Base-by-base conservation (phyloP, 305 asterid species). In the Plantago coronopus region DNA sequence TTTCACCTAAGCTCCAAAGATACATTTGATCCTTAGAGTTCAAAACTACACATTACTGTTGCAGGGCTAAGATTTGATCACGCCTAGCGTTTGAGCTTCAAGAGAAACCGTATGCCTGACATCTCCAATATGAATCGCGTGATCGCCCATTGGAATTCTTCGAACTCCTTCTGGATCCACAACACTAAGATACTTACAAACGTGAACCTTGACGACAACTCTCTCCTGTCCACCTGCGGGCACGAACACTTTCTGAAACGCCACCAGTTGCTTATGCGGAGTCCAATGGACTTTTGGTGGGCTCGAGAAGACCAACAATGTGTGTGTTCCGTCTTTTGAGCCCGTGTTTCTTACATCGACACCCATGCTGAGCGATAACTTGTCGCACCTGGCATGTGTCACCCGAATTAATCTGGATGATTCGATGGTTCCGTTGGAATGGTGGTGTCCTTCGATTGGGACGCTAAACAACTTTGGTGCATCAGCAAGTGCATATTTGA, bases 141-240 rank as follows among this genome's bases (percentile, higher is more conserved):
- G 95, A 58, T 76, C 84, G 4, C 97, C 97, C 79, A 89, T 81
- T 1, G 95, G 86, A 64, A 89, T 83, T 75, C 91, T 69, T 38
- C 95, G 61, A 11, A 78, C 68, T 37, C 97, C 97, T 0, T 81
- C 86, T 61, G 47, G 61, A 48, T 89, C 97, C 59, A 89, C 95
- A 22, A 87, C 95, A 19, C 97, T 89, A 57, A 87, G 60, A 61
- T 67, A 64, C 79, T 85, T 89, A 49, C 97, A 89, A 2, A 83
- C 88, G 54, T 83, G 88, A 48, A 89, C 73, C 27, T 64, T 67
- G 20, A 89, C 48, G 0, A 22, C 22, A 13, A 85, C 79, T 7
- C 83, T 51, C 63, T 58, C 59, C 44, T 47, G 70, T 62, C 79
- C 73, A 2, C 82, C 64, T 0, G 87, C 80, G 0, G 74, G 63